A percentile compares a stretch with the other conserved stretches of the same genome.
Conservation (phyloP, 129 eudicot genomes). For the Solidago caesia region DNA sequence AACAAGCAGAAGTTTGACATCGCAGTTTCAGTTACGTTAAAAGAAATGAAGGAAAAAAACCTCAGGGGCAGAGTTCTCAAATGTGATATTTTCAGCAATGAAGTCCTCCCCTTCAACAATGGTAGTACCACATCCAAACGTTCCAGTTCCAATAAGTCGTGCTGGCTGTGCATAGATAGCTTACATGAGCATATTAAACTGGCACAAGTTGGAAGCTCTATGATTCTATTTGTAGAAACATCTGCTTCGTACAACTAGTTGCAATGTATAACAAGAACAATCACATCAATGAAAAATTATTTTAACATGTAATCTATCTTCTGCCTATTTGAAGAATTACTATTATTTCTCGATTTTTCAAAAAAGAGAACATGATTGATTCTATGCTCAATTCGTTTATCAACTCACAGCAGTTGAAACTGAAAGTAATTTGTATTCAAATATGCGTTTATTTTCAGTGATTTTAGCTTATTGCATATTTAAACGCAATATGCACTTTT, state of each 20-base stretch:
- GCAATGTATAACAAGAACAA: too few species aligned
- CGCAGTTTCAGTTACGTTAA: conserved; percentile 5
- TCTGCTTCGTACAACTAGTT: too few species aligned
- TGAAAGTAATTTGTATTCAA: background rate
- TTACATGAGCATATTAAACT: conserved; percentile 15
- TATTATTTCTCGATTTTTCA: too few species aligned
- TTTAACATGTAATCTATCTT: background rate
- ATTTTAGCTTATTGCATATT: background rate
- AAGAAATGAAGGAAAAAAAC: conserved; percentile 26
- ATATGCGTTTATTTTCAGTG: background rate
- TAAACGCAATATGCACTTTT: background rate
- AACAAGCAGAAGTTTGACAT: background rate
- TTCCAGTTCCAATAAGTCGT: conserved; percentile 84
- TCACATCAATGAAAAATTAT: too few species aligned
- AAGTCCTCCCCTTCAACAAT: conserved; percentile 96
- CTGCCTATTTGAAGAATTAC: too few species aligned
- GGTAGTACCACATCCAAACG: conserved; percentile 81
- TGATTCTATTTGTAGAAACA: background rate
- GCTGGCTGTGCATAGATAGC: conserved; percentile 38
- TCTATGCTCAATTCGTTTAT: too few species aligned
- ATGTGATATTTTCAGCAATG: conserved; percentile 87
- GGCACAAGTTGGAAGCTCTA: background rate
- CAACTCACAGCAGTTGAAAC: background rate
- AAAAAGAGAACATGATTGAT: too few species aligned
- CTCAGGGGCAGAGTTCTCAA: conserved; percentile 83